Percentiles rank a stretch among this genome's conserved stretches.
These are phyloP conservation scores for Graphiopsis chlorocephala DNA, from an alignment of 2,329 filamentous ascomycete species.

Conservation along the genomic window DNA sequence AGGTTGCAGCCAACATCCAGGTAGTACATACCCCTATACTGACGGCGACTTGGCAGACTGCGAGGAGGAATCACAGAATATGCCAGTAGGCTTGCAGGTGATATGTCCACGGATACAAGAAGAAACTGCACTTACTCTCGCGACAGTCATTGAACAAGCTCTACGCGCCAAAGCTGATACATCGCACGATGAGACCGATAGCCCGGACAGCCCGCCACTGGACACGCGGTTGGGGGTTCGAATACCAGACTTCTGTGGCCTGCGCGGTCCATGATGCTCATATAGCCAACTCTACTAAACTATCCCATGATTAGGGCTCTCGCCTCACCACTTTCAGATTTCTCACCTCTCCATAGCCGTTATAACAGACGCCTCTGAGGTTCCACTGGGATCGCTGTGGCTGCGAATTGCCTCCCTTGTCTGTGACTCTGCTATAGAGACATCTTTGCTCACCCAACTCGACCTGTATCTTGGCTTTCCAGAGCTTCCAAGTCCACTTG, in stretches of 20 bases:
- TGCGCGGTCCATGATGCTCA: constrained; percentile 30
- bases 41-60: constrained; percentile 17
- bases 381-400: constrained; percentile 59
- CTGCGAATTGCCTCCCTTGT: constrained; percentile 57
- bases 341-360: constrained; percentile 43
- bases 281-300: constrained; percentile 34
- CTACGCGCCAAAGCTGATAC: not conserved
- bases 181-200: not conserved
- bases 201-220: not conserved
- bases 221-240: constrained; percentile 25
- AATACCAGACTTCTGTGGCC: constrained; percentile 34
- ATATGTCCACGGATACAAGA: constrained; percentile 27
- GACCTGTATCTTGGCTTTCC: constrained; percentile 52
- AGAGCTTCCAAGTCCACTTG: constrained; percentile 56
- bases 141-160: constrained; percentile 17
- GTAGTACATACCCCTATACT: not conserved
- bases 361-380: constrained; percentile 47
- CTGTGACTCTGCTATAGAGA: constrained; percentile 59
- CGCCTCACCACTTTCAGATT: constrained; percentile 47
- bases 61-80: constrained; percentile 18
- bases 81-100: constrained; percentile 29
- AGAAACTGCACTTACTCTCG: constrained; percentile 26
- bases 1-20: constrained; percentile 5
- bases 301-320: constrained; percentile 26
- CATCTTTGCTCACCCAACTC: constrained; percentile 55